phyloP scores from a whole-genome alignment of 1,284 basidiomycete genomes.

The Cutaneotrichosporon cutaneum region DNA sequence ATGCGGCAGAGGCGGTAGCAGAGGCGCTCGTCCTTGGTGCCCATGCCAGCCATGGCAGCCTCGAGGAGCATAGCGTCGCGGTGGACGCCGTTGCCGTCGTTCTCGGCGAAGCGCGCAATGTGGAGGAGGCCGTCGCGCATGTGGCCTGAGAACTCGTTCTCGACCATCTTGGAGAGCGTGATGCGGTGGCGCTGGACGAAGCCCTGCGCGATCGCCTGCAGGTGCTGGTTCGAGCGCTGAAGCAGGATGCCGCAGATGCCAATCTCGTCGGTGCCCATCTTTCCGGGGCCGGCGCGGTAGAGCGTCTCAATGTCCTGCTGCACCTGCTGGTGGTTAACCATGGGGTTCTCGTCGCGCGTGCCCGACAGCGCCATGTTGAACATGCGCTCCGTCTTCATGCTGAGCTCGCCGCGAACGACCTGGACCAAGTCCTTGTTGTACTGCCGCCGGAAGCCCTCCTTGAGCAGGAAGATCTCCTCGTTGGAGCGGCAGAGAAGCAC shows the following conservation, averaged over 20 bases:
- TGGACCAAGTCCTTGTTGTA: slow-evolving; percentile 47
- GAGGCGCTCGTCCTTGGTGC: slow-evolving; percentile 53
- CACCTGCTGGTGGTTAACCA: slow-evolving; percentile 49
- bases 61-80: slow-evolving; percentile 49
- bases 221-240: slow-evolving; percentile 48
- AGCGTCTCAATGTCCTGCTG: slow-evolving; percentile 51
- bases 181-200: slow-evolving; percentile 45
- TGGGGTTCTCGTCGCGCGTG: slow-evolving; percentile 48
- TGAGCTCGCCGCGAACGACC: slow-evolving; percentile 50
- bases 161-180: slow-evolving; percentile 44
- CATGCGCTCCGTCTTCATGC: slow-evolving; percentile 54
- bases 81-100: slow-evolving; percentile 47
- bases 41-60: slow-evolving; percentile 49
- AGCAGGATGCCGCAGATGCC: slow-evolving; percentile 51
- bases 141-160: slow-evolving; percentile 53
- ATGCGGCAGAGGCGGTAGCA: slow-evolving; percentile 48
- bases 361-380: slow-evolving; percentile 53
- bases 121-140: slow-evolving; percentile 49
- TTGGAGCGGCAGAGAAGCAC: slow-evolving; percentile 51
- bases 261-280: slow-evolving; percentile 54
- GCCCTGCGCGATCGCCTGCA: slow-evolving; percentile 47
- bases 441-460: slow-evolving; percentile 48
- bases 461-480: slow-evolving; percentile 52
- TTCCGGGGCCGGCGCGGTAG: slow-evolving; percentile 50
- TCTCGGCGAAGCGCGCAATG: slow-evolving; percentile 46